Evolutionary conservation across 345 rosid species (phyloP).

Genomic region (Trapa incisa): DNA sequence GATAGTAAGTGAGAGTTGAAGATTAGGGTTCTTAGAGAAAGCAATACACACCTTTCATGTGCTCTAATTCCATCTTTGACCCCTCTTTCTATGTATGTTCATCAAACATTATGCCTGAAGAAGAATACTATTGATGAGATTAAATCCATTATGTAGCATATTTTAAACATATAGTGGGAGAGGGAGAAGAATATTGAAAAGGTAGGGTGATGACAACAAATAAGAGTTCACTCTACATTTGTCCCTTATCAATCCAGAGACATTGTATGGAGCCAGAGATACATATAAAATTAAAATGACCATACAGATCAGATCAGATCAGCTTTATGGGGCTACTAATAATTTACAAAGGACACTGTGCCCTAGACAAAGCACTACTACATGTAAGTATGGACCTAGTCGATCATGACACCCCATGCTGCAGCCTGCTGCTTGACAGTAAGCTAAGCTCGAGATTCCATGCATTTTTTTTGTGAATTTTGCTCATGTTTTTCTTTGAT

Average conservation of each 20-base stretch:
- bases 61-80: too few relatives aligned
- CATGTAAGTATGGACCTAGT: neutral
- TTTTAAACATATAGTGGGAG: neutral
- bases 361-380: slow-evolving; percentile 2
- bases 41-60: too few relatives aligned
- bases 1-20: too few relatives aligned
- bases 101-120: too few relatives aligned
- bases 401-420: neutral
- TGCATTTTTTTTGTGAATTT: neutral
- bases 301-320: neutral
- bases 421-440: neutral
- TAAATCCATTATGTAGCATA: too few relatives aligned
- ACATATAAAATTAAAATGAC: neutral
- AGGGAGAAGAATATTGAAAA: neutral
- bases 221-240: neutral
- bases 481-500: too few relatives aligned
- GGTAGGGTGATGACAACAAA: slow-evolving; percentile 1
- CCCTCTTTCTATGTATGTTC: too few relatives aligned
- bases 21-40: too few relatives aligned
- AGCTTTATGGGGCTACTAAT: neutral
- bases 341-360: neutral
- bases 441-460: slow-evolving; percentile 2
- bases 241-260: neutral
- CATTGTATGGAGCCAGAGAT: neutral
- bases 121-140: too few relatives aligned